These are phyloP conservation scores for Tripidium arundinaceum DNA, from an alignment of 202 grass and related monocot species.

Conservation along the genomic window DNA sequence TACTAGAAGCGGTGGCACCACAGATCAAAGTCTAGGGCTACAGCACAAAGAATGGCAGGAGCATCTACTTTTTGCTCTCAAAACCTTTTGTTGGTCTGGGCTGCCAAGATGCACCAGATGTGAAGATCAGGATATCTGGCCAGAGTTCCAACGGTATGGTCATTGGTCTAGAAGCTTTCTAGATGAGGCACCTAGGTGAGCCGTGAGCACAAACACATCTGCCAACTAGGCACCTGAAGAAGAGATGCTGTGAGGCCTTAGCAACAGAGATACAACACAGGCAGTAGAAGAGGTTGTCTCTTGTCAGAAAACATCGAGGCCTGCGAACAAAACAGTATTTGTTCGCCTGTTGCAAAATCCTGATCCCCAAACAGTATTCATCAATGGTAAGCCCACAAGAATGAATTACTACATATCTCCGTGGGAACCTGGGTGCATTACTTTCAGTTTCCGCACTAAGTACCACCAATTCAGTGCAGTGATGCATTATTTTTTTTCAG, in stretches of 20 bases:
- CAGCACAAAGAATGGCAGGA: neutral
- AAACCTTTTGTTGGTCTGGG: neutral
- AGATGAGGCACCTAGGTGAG: neutral
- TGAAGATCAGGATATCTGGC: neutral
- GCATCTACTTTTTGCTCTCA: neutral
- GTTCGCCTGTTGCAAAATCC: neutral
- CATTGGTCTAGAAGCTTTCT: neutral
- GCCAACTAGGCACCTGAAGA: neutral
- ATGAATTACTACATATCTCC: neutral
- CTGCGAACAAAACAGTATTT: neutral
- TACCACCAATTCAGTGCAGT: neutral
- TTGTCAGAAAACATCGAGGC: neutral
- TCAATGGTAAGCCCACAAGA: neutral
- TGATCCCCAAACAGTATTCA: neutral
- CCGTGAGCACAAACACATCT: neutral
- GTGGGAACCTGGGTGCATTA: neutral
- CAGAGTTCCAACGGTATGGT: neutral
- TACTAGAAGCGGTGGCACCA: neutral
- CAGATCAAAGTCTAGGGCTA: neutral
- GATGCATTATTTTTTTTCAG: neutral
- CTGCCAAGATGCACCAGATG: neutral
- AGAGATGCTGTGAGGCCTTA: neutral
- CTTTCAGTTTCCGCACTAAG: neutral
- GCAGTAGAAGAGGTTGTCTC: neutral
- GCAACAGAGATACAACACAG: neutral